Evolutionary conservation across 2,329 filamentous ascomycete species (phyloP), one percentile per base, ranked within the genome.

Genomic region (Pseudohalonectria lignicola): DNA sequence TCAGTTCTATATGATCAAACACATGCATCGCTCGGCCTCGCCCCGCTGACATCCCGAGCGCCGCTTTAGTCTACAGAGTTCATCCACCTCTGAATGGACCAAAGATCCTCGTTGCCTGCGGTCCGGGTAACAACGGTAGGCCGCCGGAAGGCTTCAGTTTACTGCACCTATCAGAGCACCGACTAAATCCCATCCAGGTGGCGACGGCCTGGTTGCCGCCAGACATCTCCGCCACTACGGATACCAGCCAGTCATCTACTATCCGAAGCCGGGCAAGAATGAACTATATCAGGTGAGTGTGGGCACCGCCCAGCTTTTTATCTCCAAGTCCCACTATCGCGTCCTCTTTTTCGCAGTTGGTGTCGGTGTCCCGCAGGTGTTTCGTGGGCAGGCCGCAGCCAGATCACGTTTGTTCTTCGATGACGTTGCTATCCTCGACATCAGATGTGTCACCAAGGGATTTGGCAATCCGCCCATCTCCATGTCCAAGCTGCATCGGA

Each of bases 141-240:
- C 41, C 7, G 8, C 23, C 23, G n/a, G n/a, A n/a, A n/a, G n/a
- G n/a, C n/a, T n/a, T n/a, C n/a, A n/a, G n/a, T 39, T 39, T 35
- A 21, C 38, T 18, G 20, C 28, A 45, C 46, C 48, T 34, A 44
- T 7, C 23, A 8, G 7, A 26, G 8, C 23, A 26, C 23, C 23
- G 12, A 7, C 23, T 37, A n/a, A 19, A 29, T 13, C 19, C 37
- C 73, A 71, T 31, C 23, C 38, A 88, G 86, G 92, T 44, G 92
- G 92, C 28, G 92, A 98, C 59, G 92, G 92, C 3, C 75, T 98
- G 3, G 92, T 98, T 20, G 88, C 90, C 34, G 92, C 92, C 38
- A 79, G 92, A 19, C 92, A 98, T 60, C 73, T 98, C 5, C 78
- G 76, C 55, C 84, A 94, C 54, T 96, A 93, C 56, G 90, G 92